Conservation (phyloP, 352 stramenopile genomes). For the Blastocystis sp. region DNA sequence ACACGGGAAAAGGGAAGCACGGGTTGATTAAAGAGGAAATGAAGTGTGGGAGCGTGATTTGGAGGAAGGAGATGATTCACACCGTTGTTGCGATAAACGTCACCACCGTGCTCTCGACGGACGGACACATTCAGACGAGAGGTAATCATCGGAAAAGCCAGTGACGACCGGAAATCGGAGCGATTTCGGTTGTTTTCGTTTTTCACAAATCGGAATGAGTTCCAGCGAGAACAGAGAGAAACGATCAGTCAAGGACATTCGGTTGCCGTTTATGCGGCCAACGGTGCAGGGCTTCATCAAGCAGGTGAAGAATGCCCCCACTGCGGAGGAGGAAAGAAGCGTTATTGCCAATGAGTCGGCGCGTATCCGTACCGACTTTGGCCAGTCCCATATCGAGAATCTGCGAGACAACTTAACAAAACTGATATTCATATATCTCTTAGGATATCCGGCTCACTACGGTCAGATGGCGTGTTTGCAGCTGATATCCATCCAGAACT, state of each 20-base stretch:
- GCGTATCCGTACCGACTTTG: conserved; percentile 97
- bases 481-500: conserved; percentile 95
- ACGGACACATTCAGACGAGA: too few species aligned
- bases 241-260: conserved; percentile 1
- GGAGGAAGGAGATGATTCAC: too few species aligned
- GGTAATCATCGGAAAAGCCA: too few species aligned
- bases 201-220: neutral
- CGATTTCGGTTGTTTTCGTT: neutral
- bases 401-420: conserved; percentile 98
- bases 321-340: conserved; percentile 93
- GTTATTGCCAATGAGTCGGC: conserved; percentile 98
- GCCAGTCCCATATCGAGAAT: conserved; percentile 92
- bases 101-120: too few species aligned
- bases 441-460: conserved; percentile 99
- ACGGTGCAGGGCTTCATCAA: conserved; percentile 42
- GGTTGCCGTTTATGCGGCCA: conserved; percentile 9
- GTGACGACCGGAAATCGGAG: too few species aligned
- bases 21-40: too few species aligned
- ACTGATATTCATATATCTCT: conserved; percentile 99
- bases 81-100: too few species aligned
- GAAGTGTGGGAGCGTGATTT: too few species aligned
- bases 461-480: conserved; percentile 99
- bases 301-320: conserved; percentile 39
- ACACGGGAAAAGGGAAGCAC: neutral
- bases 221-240: neutral